Base-by-base conservation (phyloP, 768 basidiomycete genomes). In the Leccinellum luteum region DNA sequence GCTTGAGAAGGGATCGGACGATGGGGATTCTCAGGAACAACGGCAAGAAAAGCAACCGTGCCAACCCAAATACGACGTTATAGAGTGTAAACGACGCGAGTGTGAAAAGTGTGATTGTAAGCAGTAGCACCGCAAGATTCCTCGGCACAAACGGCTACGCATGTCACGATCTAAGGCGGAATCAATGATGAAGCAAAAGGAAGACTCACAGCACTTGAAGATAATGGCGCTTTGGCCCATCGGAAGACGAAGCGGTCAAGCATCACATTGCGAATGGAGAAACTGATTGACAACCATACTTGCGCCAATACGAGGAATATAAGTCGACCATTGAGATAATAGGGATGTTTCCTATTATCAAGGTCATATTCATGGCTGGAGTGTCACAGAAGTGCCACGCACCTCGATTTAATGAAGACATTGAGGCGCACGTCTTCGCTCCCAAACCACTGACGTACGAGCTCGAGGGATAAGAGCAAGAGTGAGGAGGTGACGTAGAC, bases 331-430 rank as follows among this genome's bases (percentile, higher is more conserved):
- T 90, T 90, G 21, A 90, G 75, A 64, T 89, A 85, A 60, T 83
- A 82, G 0, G 87, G 88, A 58, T 91, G 87, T 71, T 87, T 90
- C 65, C 88, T 90, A 59, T 47, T 38, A 43, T 21, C 0, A n/a
- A 3, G 35, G 45, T 51, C 12, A 43, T 10, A 23, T 43, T 4
- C 9, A 56, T 45, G 12, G 38, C 19, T 19, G 6, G 12, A 19
- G 14, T 6, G 1, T 17, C 6, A 15, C 4, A n/a, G 10, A 15
- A 6, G 23, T 4, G 21, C 6, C 69, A 78, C 62, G 28, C 56
- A 87, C 89, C 75, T 85, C 31, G 87, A 90, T 59, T 84, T 85
- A 15, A 87, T 82, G 55, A 90, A 90, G 0, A 89, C 19, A 0
- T 74, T 70, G 6, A 90, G 67, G 41, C 72, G 76, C 15, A 78